Evolutionary conservation across 2,329 filamentous ascomycete genomes (phyloP), one percentile per base, ranked within the genome.

Genomic region (Neonectria magnoliae): DNA sequence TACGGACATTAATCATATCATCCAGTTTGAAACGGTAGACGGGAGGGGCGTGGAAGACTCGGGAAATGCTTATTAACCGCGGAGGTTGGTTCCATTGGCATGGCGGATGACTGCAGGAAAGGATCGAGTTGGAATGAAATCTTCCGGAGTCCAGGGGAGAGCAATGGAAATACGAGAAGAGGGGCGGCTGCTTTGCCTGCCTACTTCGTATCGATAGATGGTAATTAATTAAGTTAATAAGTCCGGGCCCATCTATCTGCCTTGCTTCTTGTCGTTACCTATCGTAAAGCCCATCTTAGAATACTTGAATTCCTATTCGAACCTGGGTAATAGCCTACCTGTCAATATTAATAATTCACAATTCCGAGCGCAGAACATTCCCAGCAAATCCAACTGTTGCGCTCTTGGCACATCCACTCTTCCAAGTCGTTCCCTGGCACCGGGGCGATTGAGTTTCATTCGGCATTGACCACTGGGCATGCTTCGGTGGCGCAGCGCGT

Each of bases 381-480:
- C 22, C 22, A n/a, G 45, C 9, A 45, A 41, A 25, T 47, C 31
- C 41, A 27, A 36, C 25, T 44, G 20, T 27, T 44, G 27, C 6
- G 11, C 25, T 29, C 31, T 47, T 56, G 42, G 45, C 44, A 41
- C 25, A 5, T 27, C 47, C 25, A 53, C 41, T 33, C 36, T 18
- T 27, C 27, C 33, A 36, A 11, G 14, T 41, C 20, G 20, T 53
- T 31, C 13, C 41, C 53, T 52, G 38, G 33, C 6, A 47, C 31
- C 44, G 25, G 22, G 55, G 55, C 48, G 55, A 58, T 63, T 58
- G 55, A 63, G 60, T 63, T 58, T 63, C 55, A 55, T 51, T 41
- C 48, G 60, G 50, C 50, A 59, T 59, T 58, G 38, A 50, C 44
- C 18, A 50, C 45, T 38, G n/a, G 31, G 16, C 25, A 52, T 47